These are phyloP conservation scores for Cercospora zeae-maydis DNA, from an alignment of 2,329 filamentous ascomycete genomes.

Conservation along the genomic window DNA sequence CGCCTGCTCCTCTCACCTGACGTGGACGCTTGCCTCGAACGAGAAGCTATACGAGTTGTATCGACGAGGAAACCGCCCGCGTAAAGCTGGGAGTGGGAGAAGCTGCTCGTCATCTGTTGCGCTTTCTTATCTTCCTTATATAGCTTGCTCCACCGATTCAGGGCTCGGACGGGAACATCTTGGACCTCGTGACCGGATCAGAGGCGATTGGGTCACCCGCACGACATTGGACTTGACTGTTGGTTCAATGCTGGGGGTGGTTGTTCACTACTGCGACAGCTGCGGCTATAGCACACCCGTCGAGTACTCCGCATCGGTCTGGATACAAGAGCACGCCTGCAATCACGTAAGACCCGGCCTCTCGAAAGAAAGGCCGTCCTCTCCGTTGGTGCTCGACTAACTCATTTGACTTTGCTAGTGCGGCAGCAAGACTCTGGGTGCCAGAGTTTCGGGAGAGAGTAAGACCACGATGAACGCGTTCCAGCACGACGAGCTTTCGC, in stretches of 20 bases:
- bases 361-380: slow-evolving; percentile 20
- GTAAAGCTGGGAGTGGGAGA: slow-evolving; percentile 15
- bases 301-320: slow-evolving; percentile 42
- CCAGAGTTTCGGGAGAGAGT: slow-evolving; percentile 45
- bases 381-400: slow-evolving; percentile 22
- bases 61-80: slow-evolving; percentile 22
- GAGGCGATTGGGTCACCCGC: background rate
- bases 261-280: slow-evolving; percentile 33
- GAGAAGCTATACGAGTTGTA: slow-evolving; percentile 30
- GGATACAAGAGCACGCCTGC: slow-evolving; percentile 45
- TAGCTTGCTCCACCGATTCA: slow-evolving; percentile 5
- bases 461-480: slow-evolving; percentile 49
- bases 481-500: slow-evolving; percentile 76
- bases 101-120: slow-evolving; percentile 10
- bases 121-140: slow-evolving; percentile 12
- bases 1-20: slow-evolving; percentile 14
- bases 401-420: slow-evolving; percentile 37
- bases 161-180: background rate
- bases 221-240: background rate
- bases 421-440: slow-evolving; percentile 40
- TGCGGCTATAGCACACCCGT: slow-evolving; percentile 38
- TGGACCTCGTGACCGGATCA: background rate
- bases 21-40: slow-evolving; percentile 21
- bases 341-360: slow-evolving; percentile 43
- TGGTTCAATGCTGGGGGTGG: slow-evolving; percentile 27